phyloP scores from a whole-genome alignment of 2,329 filamentous ascomycete genomes.

The Aschersonia sp. region DNA sequence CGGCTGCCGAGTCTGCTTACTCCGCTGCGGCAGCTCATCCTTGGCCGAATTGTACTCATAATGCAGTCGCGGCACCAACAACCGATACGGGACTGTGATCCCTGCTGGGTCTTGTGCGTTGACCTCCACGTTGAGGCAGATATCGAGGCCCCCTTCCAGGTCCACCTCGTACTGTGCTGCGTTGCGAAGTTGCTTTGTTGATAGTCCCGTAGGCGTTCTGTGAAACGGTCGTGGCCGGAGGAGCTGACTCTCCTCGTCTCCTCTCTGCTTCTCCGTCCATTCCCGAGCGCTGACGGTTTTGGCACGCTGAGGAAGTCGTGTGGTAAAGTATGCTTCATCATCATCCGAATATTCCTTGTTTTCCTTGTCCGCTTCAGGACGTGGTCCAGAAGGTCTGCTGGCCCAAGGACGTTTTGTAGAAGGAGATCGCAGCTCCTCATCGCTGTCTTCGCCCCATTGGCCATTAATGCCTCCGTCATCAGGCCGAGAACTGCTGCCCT shows the following conservation, averaged over 20 bases:
- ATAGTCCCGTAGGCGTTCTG: conserved; percentile 56
- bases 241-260: conserved; percentile 6
- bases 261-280: conserved; percentile 9
- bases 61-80: conserved; percentile 69
- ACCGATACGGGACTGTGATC: conserved; percentile 72
- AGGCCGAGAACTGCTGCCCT: conserved; percentile 22
- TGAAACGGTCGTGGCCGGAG: conserved; percentile 34
- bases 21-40: conserved; percentile 13
- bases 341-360: conserved; percentile 34
- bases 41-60: conserved; percentile 36
- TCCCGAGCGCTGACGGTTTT: conserved; percentile 15
- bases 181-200: conserved; percentile 44
- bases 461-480: conserved; percentile 43
- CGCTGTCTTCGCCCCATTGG: conserved; percentile 31
- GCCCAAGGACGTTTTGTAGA: conserved; percentile 8
- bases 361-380: conserved; percentile 25
- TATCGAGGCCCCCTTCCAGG: conserved; percentile 70
- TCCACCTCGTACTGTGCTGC: conserved; percentile 48
- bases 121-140: conserved; percentile 81
- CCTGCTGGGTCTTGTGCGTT: conserved; percentile 74
- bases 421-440: conserved; percentile 17
- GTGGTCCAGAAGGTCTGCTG: conserved; percentile 16
- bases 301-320: conserved; percentile 18
- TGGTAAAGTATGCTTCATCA: conserved; percentile 43
- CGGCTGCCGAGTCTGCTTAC: conserved; percentile 15